phyloP scores from a whole-genome alignment of 805 yeast species.

The Wickerhamomyces subpelliculosus region DNA sequence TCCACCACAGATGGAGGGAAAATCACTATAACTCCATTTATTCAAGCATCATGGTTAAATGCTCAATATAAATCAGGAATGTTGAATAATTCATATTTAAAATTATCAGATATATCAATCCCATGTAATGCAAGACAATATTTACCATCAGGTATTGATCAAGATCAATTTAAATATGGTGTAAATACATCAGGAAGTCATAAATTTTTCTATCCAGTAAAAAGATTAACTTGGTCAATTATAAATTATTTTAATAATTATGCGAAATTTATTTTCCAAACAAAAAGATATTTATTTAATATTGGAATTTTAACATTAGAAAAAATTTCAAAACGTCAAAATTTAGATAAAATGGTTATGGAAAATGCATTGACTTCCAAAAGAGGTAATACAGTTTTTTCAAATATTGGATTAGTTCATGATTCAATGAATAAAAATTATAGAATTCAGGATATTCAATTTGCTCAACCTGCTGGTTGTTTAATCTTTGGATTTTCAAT shows the following conservation, averaged over 20 bases:
- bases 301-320: constrained; percentile 14
- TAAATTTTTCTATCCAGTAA: constrained; percentile 6
- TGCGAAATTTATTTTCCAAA: constrained; percentile 2
- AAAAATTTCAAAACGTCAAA: constrained; percentile 1
- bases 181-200: constrained; percentile 15
- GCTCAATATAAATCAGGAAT: constrained; percentile 5
- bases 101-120: constrained; percentile 10
- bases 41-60: constrained; percentile 14
- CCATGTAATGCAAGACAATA: constrained; percentile 17
- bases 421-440: neutral
- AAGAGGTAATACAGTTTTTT: constrained; percentile 11
- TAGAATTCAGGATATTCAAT: constrained; percentile 9
- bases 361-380: constrained; percentile 6
- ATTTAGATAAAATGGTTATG: constrained; percentile 10
- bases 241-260: constrained; percentile 7
- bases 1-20: neutral
- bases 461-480: constrained; percentile 10
- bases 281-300: constrained; percentile 7
- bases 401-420: constrained; percentile 15
- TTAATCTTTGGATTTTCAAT: constrained; percentile 8
- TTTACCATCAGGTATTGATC: constrained; percentile 3
- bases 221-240: constrained; percentile 1
- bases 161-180: constrained; percentile 12
- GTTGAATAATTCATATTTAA: constrained; percentile 1
- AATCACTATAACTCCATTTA: constrained; percentile 13